Conservation (phyloP, 495 filamentous ascomycete species). For the Penicillium lagena region DNA sequence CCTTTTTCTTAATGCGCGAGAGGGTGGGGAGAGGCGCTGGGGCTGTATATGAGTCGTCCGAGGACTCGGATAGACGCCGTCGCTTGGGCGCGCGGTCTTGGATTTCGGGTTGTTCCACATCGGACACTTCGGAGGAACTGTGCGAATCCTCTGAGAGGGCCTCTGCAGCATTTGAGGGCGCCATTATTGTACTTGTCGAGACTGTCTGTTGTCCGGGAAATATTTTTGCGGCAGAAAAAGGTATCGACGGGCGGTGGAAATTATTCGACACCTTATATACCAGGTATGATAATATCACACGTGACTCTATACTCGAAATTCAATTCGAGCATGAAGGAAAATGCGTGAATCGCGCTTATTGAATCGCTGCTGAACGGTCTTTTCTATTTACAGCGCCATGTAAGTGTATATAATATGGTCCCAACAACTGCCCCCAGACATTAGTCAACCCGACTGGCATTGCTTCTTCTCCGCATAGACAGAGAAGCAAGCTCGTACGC, state of each 20-base stretch:
- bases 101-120: constrained; percentile 14
- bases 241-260: constrained; percentile 23
- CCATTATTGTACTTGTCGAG: constrained; percentile 23
- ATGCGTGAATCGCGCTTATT: no score
- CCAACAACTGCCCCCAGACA: not conserved
- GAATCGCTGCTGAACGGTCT: no score
- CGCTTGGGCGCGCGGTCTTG: constrained; percentile 33
- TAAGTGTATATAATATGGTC: not conserved
- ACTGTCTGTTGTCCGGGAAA: constrained; percentile 16
- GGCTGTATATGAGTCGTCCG: constrained; percentile 30
- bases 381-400: not conserved
- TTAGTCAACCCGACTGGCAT: constrained; percentile 16
- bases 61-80: constrained; percentile 37
- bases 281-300: constrained; percentile 1
- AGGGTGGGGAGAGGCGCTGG: constrained; percentile 36
- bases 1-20: constrained; percentile 42
- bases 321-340: not conserved
- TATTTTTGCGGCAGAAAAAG: constrained; percentile 39
- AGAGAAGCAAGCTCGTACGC: constrained; percentile 25
- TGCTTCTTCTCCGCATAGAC: constrained; percentile 23
- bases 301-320: constrained; percentile 7
- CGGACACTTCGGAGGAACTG: constrained; percentile 15
- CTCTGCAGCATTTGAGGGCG: constrained; percentile 20
- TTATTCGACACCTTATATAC: not conserved
- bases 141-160: constrained; percentile 11